Evolutionary conservation across 345 rosid species (phyloP).

Genomic region (Psidium guajava): DNA sequence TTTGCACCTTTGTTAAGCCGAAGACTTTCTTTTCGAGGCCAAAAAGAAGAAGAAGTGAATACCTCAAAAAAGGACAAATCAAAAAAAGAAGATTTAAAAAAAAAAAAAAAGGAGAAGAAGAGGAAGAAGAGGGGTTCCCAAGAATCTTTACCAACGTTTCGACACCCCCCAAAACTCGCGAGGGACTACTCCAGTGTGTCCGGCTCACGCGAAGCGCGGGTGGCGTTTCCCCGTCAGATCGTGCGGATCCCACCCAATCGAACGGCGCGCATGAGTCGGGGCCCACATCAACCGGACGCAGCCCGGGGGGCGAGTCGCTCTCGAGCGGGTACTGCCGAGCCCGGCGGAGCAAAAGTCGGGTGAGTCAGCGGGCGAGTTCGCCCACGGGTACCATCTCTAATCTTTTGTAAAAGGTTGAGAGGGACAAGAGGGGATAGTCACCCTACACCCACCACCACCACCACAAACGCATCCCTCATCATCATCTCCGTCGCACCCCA

Average conservation of each 20-base stretch:
- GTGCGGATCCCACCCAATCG: not conserved
- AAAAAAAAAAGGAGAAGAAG: too few species aligned
- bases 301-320: not conserved
- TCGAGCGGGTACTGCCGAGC: not conserved
- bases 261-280: not conserved
- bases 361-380: not conserved
- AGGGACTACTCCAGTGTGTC: not conserved
- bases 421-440: conserved; percentile 21
- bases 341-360: not conserved
- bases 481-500: not conserved
- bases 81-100: not conserved
- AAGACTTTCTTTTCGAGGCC: not conserved
- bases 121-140: not conserved
- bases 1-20: not conserved
- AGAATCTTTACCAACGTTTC: not conserved
- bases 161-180: not conserved
- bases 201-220: not conserved
- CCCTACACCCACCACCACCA: conserved; percentile 34
- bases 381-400: not conserved
- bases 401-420: conserved; percentile 44
- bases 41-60: not conserved
- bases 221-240: not conserved
- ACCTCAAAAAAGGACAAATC: not conserved
- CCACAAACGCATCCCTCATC: conserved; percentile 23
- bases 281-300: not conserved